Percentiles rank a stretch among this genome's conserved stretches.
Conservation (phyloP, 495 filamentous ascomycete species). For the Xylaria castorea region DNA sequence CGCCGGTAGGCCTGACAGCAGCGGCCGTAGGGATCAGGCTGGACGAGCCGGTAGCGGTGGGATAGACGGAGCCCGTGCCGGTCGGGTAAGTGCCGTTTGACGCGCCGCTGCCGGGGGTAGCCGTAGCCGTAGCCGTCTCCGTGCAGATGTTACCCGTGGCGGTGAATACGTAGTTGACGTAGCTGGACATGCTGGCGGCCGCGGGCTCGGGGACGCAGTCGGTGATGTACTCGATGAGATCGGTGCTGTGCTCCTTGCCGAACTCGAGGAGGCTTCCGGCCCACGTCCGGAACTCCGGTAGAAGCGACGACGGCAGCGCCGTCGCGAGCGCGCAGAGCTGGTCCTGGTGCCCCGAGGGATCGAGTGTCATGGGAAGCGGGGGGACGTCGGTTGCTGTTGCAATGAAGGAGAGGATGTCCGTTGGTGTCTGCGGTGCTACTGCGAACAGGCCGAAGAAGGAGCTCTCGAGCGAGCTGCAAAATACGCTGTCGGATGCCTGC, state of each 20-base stretch:
- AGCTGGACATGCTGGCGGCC: background rate
- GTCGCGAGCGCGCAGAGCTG: conserved; percentile 11
- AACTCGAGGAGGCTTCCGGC: background rate
- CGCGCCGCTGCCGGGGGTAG: background rate
- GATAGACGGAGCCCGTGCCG: background rate
- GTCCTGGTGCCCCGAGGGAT: background rate
- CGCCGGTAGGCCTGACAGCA: conserved; percentile 13
- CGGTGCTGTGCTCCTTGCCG: background rate
- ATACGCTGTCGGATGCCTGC: conserved; percentile 2
- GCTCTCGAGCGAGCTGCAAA: background rate
- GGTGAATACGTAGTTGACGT: conserved; percentile 1
- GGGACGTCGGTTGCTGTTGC: background rate
- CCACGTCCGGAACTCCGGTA: background rate
- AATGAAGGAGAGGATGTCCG: conserved; percentile 15
- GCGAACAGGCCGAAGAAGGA: background rate
- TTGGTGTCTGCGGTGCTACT: background rate
- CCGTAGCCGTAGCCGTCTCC: background rate
- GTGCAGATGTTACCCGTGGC: conserved; percentile 6
- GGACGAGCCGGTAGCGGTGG: background rate
- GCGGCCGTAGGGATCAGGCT: conserved; percentile 10
- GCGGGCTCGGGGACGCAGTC: background rate
- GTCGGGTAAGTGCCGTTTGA: background rate
- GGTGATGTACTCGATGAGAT: background rate
- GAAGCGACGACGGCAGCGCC: conserved; percentile 8
- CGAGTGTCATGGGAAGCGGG: background rate